Conservation (phyloP, 306 rosid genomes). For the Lathyrus tuberosus region DNA sequence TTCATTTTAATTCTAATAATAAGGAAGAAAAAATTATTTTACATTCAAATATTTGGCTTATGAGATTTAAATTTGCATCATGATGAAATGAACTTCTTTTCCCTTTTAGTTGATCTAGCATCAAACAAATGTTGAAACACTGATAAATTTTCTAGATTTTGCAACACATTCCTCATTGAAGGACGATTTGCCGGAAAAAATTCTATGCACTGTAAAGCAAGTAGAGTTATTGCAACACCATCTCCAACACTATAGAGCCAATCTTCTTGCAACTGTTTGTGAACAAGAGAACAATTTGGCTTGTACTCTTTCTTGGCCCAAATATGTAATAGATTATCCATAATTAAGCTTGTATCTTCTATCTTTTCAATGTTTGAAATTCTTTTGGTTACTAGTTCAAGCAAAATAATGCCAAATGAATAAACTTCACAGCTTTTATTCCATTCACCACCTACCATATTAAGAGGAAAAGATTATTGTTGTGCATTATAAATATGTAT, state of each 20-base stretch:
- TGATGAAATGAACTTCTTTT: neutral
- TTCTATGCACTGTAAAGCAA: conserved; percentile 53
- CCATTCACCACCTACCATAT: conserved; percentile 48
- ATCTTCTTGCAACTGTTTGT: conserved; percentile 51
- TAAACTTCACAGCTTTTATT: conserved; percentile 55
- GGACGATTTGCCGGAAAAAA: conserved; percentile 45
- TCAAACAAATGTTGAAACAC: conserved; percentile 34
- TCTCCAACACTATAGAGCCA: conserved; percentile 58
- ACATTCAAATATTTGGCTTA: no score
- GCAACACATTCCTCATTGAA: conserved; percentile 32
- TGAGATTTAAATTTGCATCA: neutral
- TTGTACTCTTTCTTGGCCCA: conserved; percentile 70
- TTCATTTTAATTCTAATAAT: no score
- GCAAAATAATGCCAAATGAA: conserved; percentile 58
- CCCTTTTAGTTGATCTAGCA: conserved; percentile 44
- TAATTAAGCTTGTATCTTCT: conserved; percentile 15
- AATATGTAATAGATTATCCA: conserved; percentile 46
- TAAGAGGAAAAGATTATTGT: neutral
- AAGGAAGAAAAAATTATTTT: no score
- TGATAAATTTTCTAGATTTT: conserved; percentile 24
- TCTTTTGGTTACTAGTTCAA: conserved; percentile 58
- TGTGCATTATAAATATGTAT: no score
- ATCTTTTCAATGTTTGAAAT: conserved; percentile 21
- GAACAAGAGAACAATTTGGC: conserved; percentile 60
- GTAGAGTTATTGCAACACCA: conserved; percentile 49